Evolutionary conservation across 805 yeast genomes (phyloP).

Genomic region (Candida schatavii): DNA sequence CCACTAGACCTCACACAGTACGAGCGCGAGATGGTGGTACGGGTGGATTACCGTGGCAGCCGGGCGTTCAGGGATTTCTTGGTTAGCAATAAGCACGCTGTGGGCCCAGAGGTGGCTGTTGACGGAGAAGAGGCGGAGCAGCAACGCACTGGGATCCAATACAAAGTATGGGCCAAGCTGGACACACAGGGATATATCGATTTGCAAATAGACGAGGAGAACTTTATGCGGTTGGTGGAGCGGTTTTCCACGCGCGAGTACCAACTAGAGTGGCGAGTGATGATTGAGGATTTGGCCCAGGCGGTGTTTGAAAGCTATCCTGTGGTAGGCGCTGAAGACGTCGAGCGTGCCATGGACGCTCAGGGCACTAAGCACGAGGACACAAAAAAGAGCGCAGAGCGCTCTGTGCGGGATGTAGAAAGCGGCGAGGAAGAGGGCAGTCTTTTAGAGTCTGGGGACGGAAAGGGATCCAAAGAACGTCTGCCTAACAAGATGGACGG

Average conservation of each 20-base stretch:
- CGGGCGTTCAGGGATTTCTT: slow-evolving; percentile 18
- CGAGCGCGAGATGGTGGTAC: slow-evolving; percentile 40
- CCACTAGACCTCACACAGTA: slow-evolving; percentile 44
- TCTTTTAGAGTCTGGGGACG: too few species aligned
- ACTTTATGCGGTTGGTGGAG: slow-evolving; percentile 19
- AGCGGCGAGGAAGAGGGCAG: too few species aligned
- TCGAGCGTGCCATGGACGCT: too few species aligned
- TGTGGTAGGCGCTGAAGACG: slow-evolving; percentile 5
- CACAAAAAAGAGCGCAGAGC: background rate
- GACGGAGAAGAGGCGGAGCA: background rate
- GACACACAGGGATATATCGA: slow-evolving; percentile 7
- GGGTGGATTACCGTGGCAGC: slow-evolving; percentile 34
- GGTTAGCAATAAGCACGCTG: slow-evolving; percentile 13
- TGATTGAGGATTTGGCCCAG: slow-evolving; percentile 58
- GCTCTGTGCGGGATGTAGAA: too few species aligned
- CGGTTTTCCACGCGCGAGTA: slow-evolving; percentile 14
- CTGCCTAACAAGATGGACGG: slow-evolving; percentile 7
- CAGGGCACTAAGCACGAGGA: too few species aligned
- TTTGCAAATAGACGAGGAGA: slow-evolving; percentile 24
- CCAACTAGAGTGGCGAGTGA: slow-evolving; percentile 30
- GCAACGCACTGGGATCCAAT: too few species aligned
- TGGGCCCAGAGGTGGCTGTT: slow-evolving; percentile 3
- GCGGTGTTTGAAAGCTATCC: slow-evolving; percentile 57
- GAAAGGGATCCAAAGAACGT: background rate
- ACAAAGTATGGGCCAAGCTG: slow-evolving; percentile 6